Evolutionary conservation across 2,329 filamentous ascomycete species (phyloP), one percentile per base, ranked within the genome.

Genomic region (Stemphylium beticola): DNA sequence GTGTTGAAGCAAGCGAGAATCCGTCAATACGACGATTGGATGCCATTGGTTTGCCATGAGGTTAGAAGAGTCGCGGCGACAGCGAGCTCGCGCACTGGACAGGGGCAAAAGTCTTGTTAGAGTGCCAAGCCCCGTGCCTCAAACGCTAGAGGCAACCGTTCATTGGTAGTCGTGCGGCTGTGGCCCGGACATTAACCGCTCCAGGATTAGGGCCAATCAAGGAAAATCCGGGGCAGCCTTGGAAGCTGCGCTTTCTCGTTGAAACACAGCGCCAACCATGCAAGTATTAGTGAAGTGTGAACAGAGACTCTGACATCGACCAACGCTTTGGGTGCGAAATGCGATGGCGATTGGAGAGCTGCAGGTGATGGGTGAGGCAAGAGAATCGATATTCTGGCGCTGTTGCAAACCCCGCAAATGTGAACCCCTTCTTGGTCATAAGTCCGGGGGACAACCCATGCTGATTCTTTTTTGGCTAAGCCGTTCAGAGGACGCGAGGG

Each of bases 151-250:
- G 18, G 37, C 62, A 57, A 53, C 57, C 55, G 57, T 33, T 55
- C 62, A 51, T 43, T 65, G 61, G 64, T 51, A 38, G 36, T 53
- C 26, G n/a, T 50, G 22, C 56, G 31, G 39, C 44, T 49, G 56
- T 61, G 58, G 61, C 56, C 39, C 65, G 59, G 55, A 61, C 50
- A 56, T 58, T 53, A 64, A 55, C 65, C 54, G 45, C 39, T 59
- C 64, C 44, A 18, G 60, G 56, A 15, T 58, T 62, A 57, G 64
- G 38, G 49, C 41, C 44, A 33, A 33, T 43, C 33, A 14, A 52
- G 34, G 12, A 50, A 58, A 65, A 66, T 64, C 70, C 60, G 67
- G 67, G 67, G 67, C 43, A 51, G 41, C 2, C 36, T 33, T 55
- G 39, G 50, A 45, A 54, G 54, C 38, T 53, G 45, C 32, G 55